Evolutionary conservation across 2,329 filamentous ascomycete genomes (phyloP), one percentile per base, ranked within the genome.

Genomic region (Fusarium hainanense): DNA sequence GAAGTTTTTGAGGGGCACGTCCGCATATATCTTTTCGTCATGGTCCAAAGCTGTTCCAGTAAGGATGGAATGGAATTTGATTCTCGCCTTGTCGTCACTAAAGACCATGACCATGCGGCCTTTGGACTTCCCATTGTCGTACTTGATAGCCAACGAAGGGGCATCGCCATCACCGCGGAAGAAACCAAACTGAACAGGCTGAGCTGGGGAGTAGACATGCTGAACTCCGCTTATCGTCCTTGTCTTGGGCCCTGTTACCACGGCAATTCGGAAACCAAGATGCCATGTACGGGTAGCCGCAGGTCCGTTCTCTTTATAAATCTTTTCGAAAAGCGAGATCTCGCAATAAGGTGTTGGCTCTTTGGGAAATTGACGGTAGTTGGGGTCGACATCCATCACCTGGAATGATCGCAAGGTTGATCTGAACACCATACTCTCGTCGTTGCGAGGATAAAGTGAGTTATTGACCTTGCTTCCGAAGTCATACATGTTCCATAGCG

Each of bases 401-500:
- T 95, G 92, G 69, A 97, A 93, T 27, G 90, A 87, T 46, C 88
- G 88, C 11, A 97, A 82, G 3, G 87, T 89, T 10, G 88, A 86
- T 73, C 90, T 88, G 76, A 93, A 93, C 4, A 92, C 84, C 58
- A 91, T 79, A 4, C 83, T 84, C 79, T 98, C 94, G 54, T 93
- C 91, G 30, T 85, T 84, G 42, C 89, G 87, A 9, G 90, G 88
- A 37, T 89, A 88, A 43, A 97, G 83, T 54, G 89, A 92, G 27
- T 86, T 85, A 75, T 94, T 91, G 4, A 95, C 88, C 74, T 92
- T 93, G 69, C 87, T 87, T 27, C 92, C 93, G 77, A 97, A 95
- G 63, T 97, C 93, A 70, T 94, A 93, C 79, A 97, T 93, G 72
- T 89, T 92, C 88, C 91, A 94, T 13, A 97, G 80, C 67, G 88